A percentile compares a stretch with the other conserved stretches of the same genome.
Conservation (phyloP, 768 basidiomycete species). For the Lactarius vividus region DNA sequence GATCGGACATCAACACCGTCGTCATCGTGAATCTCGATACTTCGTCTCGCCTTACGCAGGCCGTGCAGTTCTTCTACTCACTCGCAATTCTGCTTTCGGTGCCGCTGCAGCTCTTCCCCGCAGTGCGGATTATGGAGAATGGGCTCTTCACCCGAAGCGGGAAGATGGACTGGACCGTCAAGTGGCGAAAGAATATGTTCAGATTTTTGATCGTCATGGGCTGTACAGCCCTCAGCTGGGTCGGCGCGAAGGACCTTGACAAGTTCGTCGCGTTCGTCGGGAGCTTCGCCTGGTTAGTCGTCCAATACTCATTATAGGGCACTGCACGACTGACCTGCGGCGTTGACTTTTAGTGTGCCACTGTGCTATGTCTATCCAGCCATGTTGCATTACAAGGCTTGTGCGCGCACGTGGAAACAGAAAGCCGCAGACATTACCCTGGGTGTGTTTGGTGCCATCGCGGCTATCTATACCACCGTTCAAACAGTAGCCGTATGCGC, state of each 20-base stretch:
- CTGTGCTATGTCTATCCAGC: slow-evolving; percentile 93
- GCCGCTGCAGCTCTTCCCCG: slow-evolving; percentile 96
- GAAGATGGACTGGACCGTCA: slow-evolving; percentile 74
- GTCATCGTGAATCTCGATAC: slow-evolving; percentile 91
- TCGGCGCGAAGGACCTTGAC: slow-evolving; percentile 85
- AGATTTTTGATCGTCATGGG: slow-evolving; percentile 70
- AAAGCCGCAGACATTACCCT: slow-evolving; percentile 69
- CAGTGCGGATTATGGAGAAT: slow-evolving; percentile 95
- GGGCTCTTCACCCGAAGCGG: slow-evolving; percentile 87
- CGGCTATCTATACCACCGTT: slow-evolving; percentile 72
- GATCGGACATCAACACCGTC: slow-evolving; percentile 84
- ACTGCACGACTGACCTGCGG: not conserved
- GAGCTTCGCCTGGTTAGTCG: slow-evolving; percentile 84
- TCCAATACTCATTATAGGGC: not conserved
- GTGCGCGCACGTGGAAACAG: slow-evolving; percentile 64
- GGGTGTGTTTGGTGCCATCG: slow-evolving; percentile 70
- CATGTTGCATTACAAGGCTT: slow-evolving; percentile 88
- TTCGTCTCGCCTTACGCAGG: slow-evolving; percentile 82
- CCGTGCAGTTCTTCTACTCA: slow-evolving; percentile 87
- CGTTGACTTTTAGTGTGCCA: slow-evolving; percentile 59
- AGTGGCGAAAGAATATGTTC: slow-evolving; percentile 96
- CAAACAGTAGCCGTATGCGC: slow-evolving; percentile 69
- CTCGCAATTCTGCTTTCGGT: slow-evolving; percentile 89
- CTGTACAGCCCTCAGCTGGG: slow-evolving; percentile 80
- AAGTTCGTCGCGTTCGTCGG: slow-evolving; percentile 95